Conservation (phyloP, 495 filamentous ascomycete genomes). For the Neurospora sp. region DNA sequence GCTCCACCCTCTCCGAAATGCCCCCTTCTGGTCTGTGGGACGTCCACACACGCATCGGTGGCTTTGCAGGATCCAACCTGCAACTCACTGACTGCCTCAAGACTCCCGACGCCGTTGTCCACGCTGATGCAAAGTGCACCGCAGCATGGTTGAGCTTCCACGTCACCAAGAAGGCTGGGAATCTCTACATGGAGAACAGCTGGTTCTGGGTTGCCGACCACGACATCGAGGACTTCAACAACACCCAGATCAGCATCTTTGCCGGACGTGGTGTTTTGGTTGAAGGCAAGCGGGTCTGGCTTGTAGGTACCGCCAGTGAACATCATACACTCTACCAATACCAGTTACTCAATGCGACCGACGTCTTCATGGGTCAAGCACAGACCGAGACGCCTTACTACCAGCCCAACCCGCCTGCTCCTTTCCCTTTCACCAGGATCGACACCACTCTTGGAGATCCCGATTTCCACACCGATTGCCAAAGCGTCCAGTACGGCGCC, state of each 20-base stretch:
- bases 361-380: slow-evolving; percentile 74
- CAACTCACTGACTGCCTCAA: slow-evolving; percentile 63
- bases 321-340: slow-evolving; percentile 81
- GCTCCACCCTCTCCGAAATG: slow-evolving; percentile 32
- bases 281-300: slow-evolving; percentile 50
- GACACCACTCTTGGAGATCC: slow-evolving; percentile 64
- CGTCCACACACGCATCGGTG: slow-evolving; percentile 76
- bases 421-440: slow-evolving; percentile 50
- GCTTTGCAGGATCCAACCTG: slow-evolving; percentile 65
- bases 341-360: slow-evolving; percentile 64
- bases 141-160: slow-evolving; percentile 75
- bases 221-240: slow-evolving; percentile 58
- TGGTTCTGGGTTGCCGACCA: slow-evolving; percentile 96
- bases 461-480: slow-evolving; percentile 43
- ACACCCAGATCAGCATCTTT: slow-evolving; percentile 71
- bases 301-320: slow-evolving; percentile 71
- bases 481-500: slow-evolving; percentile 31
- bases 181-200: slow-evolving; percentile 74
- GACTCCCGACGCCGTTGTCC: slow-evolving; percentile 31
- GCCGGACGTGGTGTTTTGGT: slow-evolving; percentile 78
- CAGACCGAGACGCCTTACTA: slow-evolving; percentile 91
- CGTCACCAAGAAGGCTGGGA: slow-evolving; percentile 52
- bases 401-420: slow-evolving; percentile 69
- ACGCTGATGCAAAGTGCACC: slow-evolving; percentile 45
- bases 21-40: slow-evolving; percentile 80